Conservation (phyloP, 305 asterid genomes). For the Fraxinus baroniana region DNA sequence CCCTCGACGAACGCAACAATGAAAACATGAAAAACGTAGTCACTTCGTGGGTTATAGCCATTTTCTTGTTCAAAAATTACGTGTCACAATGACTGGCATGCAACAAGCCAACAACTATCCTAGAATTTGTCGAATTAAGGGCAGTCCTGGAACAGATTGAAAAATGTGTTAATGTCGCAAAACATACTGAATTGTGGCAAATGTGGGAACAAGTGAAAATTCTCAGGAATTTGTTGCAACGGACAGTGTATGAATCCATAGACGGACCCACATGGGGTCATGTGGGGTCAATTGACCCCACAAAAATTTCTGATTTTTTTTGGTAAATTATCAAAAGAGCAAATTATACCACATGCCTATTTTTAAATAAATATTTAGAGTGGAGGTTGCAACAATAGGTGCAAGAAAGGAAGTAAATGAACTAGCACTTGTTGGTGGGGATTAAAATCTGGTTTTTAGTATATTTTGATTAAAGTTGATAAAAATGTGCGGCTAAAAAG, state of each 20-base stretch:
- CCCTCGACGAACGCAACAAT: not conserved
- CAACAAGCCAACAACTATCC: constrained; percentile 36
- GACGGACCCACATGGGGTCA: no score
- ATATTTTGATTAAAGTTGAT: no score
- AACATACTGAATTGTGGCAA: constrained; percentile 47
- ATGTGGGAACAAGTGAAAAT: constrained; percentile 56
- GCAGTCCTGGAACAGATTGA: constrained; percentile 59
- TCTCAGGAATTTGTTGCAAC: constrained; percentile 51
- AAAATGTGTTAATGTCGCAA: constrained; percentile 44
- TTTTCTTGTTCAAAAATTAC: constrained; percentile 25
- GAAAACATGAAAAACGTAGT: constrained; percentile 17
- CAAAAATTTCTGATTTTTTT: no score
- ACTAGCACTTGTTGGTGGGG: not conserved
- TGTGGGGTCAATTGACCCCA: no score
- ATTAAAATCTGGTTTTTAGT: no score
- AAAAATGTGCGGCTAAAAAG: not conserved
- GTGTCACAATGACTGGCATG: constrained; percentile 35
- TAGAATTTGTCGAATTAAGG: constrained; percentile 40
- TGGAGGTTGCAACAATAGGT: constrained; percentile 47
- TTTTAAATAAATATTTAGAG: no score
- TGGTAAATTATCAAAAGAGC: no score
- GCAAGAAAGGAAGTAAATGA: constrained; percentile 32
- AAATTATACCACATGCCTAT: no score
- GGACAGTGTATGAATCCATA: constrained; percentile 58
- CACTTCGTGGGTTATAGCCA: constrained; percentile 35